Conservation (phyloP, 257 asterid genomes). For the Solanum clarkiae region DNA sequence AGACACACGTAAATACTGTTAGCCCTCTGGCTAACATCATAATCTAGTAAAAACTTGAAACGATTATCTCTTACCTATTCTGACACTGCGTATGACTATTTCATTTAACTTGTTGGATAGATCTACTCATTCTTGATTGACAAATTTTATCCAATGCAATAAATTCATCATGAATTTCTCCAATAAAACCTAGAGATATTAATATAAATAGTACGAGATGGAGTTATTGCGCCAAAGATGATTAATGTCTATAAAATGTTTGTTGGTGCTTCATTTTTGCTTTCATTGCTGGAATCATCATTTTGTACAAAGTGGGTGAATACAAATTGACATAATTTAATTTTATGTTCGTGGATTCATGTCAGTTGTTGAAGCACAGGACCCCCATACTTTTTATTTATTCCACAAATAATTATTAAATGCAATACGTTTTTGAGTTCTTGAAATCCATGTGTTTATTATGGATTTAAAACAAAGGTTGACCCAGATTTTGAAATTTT, state of each 20-base stretch:
- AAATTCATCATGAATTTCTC: not conserved
- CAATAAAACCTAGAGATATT: not conserved
- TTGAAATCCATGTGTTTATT: not conserved
- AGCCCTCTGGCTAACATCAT: not conserved
- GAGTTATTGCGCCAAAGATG: not conserved
- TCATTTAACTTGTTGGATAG: not conserved
- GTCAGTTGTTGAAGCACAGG: not conserved
- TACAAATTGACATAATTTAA: not conserved
- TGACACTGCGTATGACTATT: not conserved
- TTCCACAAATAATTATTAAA: not conserved
- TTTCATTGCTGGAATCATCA: not conserved
- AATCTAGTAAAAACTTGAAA: not conserved
- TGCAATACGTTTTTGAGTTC: not conserved
- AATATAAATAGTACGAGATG: not conserved
- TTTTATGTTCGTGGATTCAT: not conserved
- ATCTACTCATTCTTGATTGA: not conserved
- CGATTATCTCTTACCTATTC: not conserved
- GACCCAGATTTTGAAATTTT: not conserved
- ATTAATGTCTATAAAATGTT: not conserved
- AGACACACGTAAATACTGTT: not conserved
- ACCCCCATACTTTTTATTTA: not conserved
- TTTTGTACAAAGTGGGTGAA: not conserved
- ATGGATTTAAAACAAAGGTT: accelerated
- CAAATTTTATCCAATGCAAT: not conserved
- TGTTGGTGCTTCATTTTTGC: not conserved